Base-by-base conservation (phyloP, 176 grass and related monocot species). In the Metroxylon sagu region DNA sequence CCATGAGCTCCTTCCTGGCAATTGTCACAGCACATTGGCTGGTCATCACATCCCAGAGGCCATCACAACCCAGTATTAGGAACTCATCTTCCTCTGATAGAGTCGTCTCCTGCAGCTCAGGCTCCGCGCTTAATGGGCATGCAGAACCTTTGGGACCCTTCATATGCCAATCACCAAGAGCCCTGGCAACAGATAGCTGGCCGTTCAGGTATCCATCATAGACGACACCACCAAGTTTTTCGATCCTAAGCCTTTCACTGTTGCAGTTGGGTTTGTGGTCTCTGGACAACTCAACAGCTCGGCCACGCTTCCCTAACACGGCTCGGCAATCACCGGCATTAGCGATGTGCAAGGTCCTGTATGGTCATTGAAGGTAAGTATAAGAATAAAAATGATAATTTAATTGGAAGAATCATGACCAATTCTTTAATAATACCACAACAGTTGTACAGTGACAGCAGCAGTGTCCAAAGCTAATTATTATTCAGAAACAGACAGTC, bases 151-250 rank as follows among this genome's bases (percentile, higher is more conserved):
- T 95, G 21, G 61, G 27, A 48, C 86, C 90, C 80, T 95, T 95
- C 74, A 95, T 73, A 53, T 95, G 90, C 91, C 90, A 95, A 59
- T 95, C 86, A 53, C 90, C 90, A 14, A 95, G 73, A 16, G 90
- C 86, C 74, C 90, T 83, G 56, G 90, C 72, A 16, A 55, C 53
- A 2, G 53, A 55, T 18, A 55, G 53, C 53, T 55, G 53, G 21
- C 53, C 53, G 23, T 55, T 55, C 21, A 55, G 53, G 53, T 55
- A 95, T 14, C 86, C 90, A 68, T 90, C 90, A 1, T 80, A 87
- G 16, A 95, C 54, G 0, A 62, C 82, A 19, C 90, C 90, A 10
- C 90, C 90, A 39, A 95, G 80, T 10, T 90, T 90, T 30, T 90
- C 83, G 18, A 95, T 90, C 70, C 90, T 86, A 28, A 84, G 64